phyloP scores from a whole-genome alignment of 345 rosid genomes.

The Hirschfeldia incana region DNA sequence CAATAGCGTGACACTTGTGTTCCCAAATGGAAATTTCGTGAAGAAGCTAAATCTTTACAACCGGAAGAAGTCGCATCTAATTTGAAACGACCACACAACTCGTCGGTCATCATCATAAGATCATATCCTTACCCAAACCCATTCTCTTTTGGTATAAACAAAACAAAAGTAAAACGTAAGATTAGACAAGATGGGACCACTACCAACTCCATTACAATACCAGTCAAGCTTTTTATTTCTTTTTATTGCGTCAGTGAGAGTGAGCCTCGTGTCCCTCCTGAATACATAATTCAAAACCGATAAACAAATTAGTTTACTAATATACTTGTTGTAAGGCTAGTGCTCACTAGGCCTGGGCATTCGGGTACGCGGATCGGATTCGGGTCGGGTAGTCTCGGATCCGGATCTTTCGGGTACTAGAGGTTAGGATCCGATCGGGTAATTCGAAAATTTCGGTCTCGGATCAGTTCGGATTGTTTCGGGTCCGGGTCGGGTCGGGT shows the following conservation, averaged over 20 bases:
- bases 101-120: conserved; percentile 6
- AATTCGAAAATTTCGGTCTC: too few species aligned
- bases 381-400: too few species aligned
- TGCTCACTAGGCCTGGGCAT: too few species aligned
- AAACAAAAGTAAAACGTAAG: conserved; percentile 11
- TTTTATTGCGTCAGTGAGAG: not conserved
- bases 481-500: too few species aligned
- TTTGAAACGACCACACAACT: not conserved
- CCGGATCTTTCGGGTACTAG: too few species aligned
- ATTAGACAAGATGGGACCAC: conserved; percentile 26
- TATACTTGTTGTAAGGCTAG: not conserved
- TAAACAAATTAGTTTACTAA: not conserved
- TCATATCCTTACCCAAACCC: not conserved
- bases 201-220: conserved; percentile 17
- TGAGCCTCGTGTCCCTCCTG: conserved; percentile 34
- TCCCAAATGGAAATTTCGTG: not conserved
- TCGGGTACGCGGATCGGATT: too few species aligned
- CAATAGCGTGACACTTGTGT: conserved; percentile 1
- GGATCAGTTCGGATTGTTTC: too few species aligned
- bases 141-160: not conserved
- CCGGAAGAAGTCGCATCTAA: not conserved
- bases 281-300: not conserved
- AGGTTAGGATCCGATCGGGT: too few species aligned
- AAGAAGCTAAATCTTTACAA: too few species aligned
- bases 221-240: not conserved